Conservation (phyloP, 2,329 filamentous ascomycete genomes). For the Colletotrichum eleusines region DNA sequence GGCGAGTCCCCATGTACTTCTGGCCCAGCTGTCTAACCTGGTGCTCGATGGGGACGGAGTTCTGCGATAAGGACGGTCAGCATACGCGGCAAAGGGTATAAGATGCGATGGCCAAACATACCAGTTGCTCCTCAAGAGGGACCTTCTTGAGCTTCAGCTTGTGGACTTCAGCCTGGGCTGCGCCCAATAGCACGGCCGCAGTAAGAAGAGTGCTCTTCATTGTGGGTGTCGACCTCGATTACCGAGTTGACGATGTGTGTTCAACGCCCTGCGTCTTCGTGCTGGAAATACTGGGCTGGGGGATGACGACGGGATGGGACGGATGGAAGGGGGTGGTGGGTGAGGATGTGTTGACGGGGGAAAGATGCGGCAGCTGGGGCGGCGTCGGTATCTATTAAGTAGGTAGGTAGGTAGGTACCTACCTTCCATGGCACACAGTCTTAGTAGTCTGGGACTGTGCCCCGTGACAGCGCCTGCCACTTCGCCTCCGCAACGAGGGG, state of each 20-base stretch:
- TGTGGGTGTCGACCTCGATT: constrained; percentile 51
- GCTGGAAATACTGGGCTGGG: constrained; percentile 27
- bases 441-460: constrained; percentile 10
- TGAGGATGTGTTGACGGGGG: constrained; percentile 41
- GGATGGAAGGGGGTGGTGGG: constrained; percentile 23
- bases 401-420: no score
- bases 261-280: constrained; percentile 33
- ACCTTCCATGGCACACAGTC: constrained; percentile 12
- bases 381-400: constrained; percentile 39
- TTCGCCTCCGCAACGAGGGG: constrained; percentile 35
- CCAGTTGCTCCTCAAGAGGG: constrained; percentile 90
- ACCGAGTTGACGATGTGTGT: constrained; percentile 15
- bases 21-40: constrained; percentile 88
- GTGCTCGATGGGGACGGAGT: constrained; percentile 80
- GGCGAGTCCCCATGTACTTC: constrained; percentile 93
- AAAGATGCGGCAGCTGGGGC: constrained; percentile 33
- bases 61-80: constrained; percentile 59
- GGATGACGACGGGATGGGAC: constrained; percentile 18
- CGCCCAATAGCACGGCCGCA: constrained; percentile 84
- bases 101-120: constrained; percentile 60
- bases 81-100: constrained; percentile 8
- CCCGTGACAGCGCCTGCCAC: constrained; percentile 37
- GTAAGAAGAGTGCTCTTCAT: constrained; percentile 91
- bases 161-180: constrained; percentile 87
- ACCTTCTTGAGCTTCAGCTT: constrained; percentile 99